phyloP scores from a whole-genome alignment of 331 rosid genomes.

The Rosa hybrid region DNA sequence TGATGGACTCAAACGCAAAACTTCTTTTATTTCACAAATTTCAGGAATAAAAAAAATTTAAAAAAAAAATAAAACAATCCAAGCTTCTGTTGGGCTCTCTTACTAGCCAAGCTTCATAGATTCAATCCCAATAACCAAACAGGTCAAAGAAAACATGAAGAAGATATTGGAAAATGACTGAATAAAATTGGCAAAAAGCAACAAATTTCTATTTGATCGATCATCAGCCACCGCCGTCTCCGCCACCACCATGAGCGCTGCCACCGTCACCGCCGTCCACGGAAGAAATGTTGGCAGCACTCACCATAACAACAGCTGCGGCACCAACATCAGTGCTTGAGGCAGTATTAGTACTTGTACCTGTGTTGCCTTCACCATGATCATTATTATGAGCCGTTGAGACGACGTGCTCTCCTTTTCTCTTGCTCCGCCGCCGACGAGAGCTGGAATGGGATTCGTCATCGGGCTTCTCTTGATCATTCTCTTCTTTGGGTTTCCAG shows the following conservation, averaged over 20 bases:
- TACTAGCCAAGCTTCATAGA: not conserved
- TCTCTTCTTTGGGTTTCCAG: slow-evolving; percentile 24
- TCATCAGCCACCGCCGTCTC: not conserved
- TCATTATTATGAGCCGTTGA: slow-evolving; percentile 22
- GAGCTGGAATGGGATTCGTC: slow-evolving; percentile 32
- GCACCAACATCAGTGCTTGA: slow-evolving; percentile 25
- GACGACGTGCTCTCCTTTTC: slow-evolving; percentile 16
- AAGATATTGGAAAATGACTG: not conserved
- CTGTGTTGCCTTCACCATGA: slow-evolving; percentile 20
- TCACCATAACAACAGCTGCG: slow-evolving; percentile 32
- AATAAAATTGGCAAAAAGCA: not conserved
- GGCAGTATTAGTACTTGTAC: not conserved
- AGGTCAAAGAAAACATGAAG: not conserved
- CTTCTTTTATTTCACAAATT: not conserved
- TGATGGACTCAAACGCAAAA: not conserved
- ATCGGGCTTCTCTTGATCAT: slow-evolving; percentile 21
- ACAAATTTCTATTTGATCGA: not conserved
- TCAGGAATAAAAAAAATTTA: not conserved
- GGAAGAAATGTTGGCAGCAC: slow-evolving; percentile 26
- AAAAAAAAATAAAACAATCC: not conserved
- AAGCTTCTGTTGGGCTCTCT: not conserved
- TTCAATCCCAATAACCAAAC: not conserved
- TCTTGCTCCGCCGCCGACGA: slow-evolving; percentile 23
- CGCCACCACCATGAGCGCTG: slow-evolving; percentile 11
- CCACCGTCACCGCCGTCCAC: slow-evolving; percentile 32